Percentiles rank a stretch among this genome's conserved stretches.
Conservation (phyloP, 169 alveolate species). For the Perkinsus chesapeaki region DNA sequence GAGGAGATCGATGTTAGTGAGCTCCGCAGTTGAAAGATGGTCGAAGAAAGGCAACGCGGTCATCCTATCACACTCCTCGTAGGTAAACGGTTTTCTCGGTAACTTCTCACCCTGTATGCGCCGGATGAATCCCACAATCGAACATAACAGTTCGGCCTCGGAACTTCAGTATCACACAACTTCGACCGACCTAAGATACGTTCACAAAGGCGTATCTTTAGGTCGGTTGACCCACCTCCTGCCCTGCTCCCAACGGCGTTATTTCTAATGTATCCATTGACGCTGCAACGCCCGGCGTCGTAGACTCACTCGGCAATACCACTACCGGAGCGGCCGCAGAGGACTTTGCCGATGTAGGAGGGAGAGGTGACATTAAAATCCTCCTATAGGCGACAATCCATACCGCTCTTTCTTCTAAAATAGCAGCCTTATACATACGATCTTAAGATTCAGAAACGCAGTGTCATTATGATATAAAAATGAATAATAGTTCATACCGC, state of each 20-base stretch:
- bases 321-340: not conserved
- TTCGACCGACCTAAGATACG: conserved; percentile 74
- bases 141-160: conserved; percentile 88
- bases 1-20: conserved; percentile 83
- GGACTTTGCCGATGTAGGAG: no score
- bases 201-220: not conserved
- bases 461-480: no score
- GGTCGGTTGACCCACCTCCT: conserved; percentile 77
- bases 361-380: no score
- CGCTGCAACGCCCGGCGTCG: not conserved
- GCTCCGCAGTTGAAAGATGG: conserved; percentile 64
- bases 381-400: no score
- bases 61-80: conserved; percentile 23
- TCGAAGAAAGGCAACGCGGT: conserved; percentile 95
- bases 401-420: no score
- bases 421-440: no score
- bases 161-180: conserved; percentile 86
- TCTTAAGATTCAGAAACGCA: no score
- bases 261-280: conserved; percentile 12
- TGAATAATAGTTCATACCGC: no score
- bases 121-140: conserved; percentile 99
- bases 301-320: not conserved
- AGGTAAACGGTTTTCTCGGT: not conserved
- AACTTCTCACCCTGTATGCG: conserved; percentile 72
- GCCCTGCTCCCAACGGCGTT: conserved; percentile 75